phyloP scores from a whole-genome alignment of 257 asterid genomes.

The Solanum etuberosum region DNA sequence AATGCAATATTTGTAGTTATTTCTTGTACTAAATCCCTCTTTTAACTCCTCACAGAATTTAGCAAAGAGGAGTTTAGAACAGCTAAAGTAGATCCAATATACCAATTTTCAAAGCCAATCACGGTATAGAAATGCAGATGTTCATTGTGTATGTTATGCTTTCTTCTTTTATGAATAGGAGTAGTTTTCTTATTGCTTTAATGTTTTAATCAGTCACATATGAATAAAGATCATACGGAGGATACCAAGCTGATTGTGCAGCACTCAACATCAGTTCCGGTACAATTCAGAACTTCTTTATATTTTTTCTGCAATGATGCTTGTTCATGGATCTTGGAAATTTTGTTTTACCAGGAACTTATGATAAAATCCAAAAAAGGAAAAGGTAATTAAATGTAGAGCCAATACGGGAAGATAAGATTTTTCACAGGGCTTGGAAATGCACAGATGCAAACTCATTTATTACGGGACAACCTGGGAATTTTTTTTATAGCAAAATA shows the following conservation, averaged over 20 bases:
- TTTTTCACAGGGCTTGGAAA: neutral
- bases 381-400: neutral
- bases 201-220: constrained; percentile 61
- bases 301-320: neutral
- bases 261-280: constrained; percentile 74
- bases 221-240: constrained; percentile 89
- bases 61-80: constrained; percentile 56
- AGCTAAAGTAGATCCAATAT: constrained; percentile 79
- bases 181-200: neutral
- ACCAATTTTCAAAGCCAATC: constrained; percentile 81
- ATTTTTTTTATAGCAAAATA: neutral
- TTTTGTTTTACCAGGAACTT: neutral
- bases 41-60: constrained; percentile 45
- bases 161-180: neutral
- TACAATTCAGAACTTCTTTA: constrained; percentile 14
- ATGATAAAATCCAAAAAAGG: neutral
- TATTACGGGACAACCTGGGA: neutral
- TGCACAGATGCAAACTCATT: neutral
- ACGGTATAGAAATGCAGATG: constrained; percentile 33
- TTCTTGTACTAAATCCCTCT: neutral
- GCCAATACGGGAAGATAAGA: neutral
- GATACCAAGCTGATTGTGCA: constrained; percentile 86
- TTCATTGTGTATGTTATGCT: neutral
- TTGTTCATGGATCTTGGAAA: neutral
- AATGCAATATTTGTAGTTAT: constrained; percentile 1